Percentiles rank a stretch among this genome's conserved stretches.
phyloP scores from a whole-genome alignment of 2,329 filamentous ascomycete species.

The Sporothrix sp. region DNA sequence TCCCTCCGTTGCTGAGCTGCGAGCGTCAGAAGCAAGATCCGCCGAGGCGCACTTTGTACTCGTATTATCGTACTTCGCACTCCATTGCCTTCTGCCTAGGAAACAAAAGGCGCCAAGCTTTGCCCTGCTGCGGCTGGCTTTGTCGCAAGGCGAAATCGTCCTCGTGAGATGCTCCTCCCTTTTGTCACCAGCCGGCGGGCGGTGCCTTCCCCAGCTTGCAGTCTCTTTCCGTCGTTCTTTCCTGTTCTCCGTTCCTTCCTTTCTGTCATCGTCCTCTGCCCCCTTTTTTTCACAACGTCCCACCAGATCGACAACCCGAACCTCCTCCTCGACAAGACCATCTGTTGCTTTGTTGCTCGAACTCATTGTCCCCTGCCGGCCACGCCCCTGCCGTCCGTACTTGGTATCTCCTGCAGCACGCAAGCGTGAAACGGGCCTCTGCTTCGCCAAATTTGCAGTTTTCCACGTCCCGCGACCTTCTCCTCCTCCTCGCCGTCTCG shows the following conservation, averaged over 20 bases:
- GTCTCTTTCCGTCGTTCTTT: background rate
- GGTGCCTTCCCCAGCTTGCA: background rate
- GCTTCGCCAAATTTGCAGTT: background rate
- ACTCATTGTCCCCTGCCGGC: no score
- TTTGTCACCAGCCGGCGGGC: background rate
- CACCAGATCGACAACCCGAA: no score
- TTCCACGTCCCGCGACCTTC: background rate
- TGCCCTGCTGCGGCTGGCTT: background rate
- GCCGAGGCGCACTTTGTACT: no score
- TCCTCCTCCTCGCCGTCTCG: no score
- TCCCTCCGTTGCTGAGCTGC: no score
- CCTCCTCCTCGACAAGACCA: no score
- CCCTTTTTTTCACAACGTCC: background rate
- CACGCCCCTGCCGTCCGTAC: background rate
- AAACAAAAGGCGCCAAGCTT: no score
- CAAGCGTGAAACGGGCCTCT: slow-evolving; percentile 5
- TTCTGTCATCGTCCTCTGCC: background rate
- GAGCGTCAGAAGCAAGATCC: no score
- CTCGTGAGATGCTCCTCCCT: background rate
- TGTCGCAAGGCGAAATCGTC: background rate
- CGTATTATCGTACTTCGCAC: no score
- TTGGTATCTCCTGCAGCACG: slow-evolving; percentile 1
- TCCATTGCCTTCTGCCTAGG: no score
- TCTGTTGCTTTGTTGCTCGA: no score
- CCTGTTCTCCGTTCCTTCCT: background rate